Evolutionary conservation across 306 rosid species (phyloP).

Genomic region (Datisca glomerata): DNA sequence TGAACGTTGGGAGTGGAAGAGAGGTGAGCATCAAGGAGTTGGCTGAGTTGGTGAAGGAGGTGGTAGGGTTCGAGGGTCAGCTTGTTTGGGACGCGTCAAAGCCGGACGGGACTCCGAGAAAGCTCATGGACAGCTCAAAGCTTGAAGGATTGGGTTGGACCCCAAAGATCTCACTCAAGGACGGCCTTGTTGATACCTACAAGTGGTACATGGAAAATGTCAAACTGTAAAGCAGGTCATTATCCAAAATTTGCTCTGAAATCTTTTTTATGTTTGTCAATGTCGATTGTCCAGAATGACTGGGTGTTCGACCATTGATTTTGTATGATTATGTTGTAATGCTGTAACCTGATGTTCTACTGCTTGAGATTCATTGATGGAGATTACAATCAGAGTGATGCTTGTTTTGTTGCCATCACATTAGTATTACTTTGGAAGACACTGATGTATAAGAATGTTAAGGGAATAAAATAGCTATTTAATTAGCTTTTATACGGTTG

Average conservation of each 20-base stretch:
- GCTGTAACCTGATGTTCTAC: too few relatives aligned
- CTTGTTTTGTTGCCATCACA: too few relatives aligned
- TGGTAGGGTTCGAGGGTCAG: constrained; percentile 74
- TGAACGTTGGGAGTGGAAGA: constrained; percentile 86
- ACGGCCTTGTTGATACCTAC: constrained; percentile 83
- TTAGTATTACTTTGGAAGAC: too few relatives aligned
- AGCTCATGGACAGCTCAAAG: constrained; percentile 88
- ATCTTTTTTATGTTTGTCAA: background rate
- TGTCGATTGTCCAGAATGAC: too few relatives aligned
- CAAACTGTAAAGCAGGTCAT: constrained; percentile 29
- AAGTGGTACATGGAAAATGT: constrained; percentile 80
- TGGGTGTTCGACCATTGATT: background rate
- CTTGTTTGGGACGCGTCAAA: constrained; percentile 86
- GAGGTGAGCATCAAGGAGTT: constrained; percentile 82
- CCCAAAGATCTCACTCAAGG: constrained; percentile 75
- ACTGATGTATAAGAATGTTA: too few relatives aligned
- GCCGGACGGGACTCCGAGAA: constrained; percentile 96
- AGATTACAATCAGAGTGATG: too few relatives aligned
- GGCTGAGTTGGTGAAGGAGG: constrained; percentile 85
- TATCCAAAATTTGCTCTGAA: background rate
- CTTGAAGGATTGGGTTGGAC: constrained; percentile 74
- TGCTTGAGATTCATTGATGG: too few relatives aligned
- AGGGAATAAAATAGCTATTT: too few relatives aligned
- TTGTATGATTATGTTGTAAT: background rate
- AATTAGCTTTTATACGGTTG: too few relatives aligned